phyloP scores from a whole-genome alignment of 2,329 filamentous ascomycete species.

The Zymoseptoria ardabiliae region DNA sequence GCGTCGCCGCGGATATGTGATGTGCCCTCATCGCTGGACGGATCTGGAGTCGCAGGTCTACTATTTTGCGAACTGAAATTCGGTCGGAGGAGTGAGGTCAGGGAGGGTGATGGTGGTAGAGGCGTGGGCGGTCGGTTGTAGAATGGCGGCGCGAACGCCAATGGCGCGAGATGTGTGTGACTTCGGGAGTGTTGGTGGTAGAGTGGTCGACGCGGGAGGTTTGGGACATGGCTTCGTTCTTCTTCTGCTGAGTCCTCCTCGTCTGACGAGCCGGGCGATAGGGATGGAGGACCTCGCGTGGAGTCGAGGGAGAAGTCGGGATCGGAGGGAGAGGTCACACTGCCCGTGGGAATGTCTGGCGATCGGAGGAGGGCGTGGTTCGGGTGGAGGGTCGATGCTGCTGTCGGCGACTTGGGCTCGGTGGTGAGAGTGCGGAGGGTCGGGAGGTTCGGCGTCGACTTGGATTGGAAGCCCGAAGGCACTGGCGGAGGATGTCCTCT shows the following conservation, averaged over 20 bases:
- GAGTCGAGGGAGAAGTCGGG: constrained; percentile 30
- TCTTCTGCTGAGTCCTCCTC: constrained; percentile 23
- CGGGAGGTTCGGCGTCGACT: constrained; percentile 42
- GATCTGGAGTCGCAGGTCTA: constrained; percentile 87
- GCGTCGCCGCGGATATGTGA: constrained; percentile 17
- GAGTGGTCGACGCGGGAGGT: constrained; percentile 30
- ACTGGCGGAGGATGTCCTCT: constrained; percentile 31
- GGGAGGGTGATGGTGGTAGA: constrained; percentile 80
- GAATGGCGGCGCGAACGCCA: constrained; percentile 69
- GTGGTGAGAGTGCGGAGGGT: constrained; percentile 31
- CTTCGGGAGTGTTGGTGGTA: constrained; percentile 37
- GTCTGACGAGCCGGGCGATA: constrained; percentile 25
- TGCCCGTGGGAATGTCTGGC: constrained; percentile 18
- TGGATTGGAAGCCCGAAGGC: constrained; percentile 38
- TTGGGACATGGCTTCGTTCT: constrained; percentile 25
- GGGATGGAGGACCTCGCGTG: constrained; percentile 20
- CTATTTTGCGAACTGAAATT: constrained; percentile 61
- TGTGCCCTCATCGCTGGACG: constrained; percentile 67
- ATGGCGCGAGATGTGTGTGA: constrained; percentile 37
- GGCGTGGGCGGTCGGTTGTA: constrained; percentile 96
- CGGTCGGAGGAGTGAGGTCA: constrained; percentile 81
- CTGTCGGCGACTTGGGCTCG: constrained; percentile 8
- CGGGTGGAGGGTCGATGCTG: constrained; percentile 7
- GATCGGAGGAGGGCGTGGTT: constrained; percentile 8
- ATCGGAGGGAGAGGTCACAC: constrained; percentile 32